These are phyloP conservation scores for Rhinocladiella mackenziei DNA, from an alignment of 2,329 filamentous ascomycete genomes.

Conservation along the genomic window DNA sequence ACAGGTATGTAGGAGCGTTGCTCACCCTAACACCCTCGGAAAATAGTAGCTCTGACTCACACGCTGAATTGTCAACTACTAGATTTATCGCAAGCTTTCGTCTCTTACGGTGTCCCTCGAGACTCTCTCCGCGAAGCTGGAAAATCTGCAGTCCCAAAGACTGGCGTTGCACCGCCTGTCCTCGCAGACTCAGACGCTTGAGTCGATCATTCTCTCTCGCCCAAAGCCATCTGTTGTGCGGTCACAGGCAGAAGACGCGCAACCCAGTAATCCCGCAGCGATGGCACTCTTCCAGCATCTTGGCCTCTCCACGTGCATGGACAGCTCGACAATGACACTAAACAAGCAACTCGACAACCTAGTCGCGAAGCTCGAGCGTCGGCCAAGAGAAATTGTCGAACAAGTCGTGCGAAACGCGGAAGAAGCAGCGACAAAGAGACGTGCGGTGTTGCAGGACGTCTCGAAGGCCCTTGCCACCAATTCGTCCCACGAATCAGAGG, in stretches of 20 bases:
- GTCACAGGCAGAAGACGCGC: background rate
- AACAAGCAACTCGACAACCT: background rate
- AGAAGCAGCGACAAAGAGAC: conserved; percentile 3
- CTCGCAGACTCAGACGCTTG: background rate
- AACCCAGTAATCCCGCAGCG: conserved; percentile 3
- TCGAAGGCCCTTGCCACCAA: background rate
- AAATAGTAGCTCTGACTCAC: background rate
- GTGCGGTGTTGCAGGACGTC: background rate
- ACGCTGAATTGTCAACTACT: background rate
- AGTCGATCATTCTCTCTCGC: background rate
- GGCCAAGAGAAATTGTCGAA: background rate
- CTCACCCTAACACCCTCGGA: too few relatives aligned
- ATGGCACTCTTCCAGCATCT: conserved; percentile 12
- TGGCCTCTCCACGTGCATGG: background rate
- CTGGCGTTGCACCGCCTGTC: conserved; percentile 1
- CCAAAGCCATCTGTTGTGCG: background rate
- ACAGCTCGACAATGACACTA: background rate
- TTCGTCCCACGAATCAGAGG: background rate
- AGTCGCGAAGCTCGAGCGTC: background rate
- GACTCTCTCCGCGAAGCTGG: conserved; percentile 4
- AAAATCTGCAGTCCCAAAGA: conserved; percentile 17
- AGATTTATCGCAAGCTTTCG: conserved; percentile 10
- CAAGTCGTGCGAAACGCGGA: conserved; percentile 4
- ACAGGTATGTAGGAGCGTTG: conserved; percentile 2
- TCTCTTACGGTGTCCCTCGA: conserved; percentile 11